Evolutionary conservation across 202 grass and related monocot genomes (phyloP), one percentile per base, ranked within the genome.

Genomic region (Saccharum hybrid): DNA sequence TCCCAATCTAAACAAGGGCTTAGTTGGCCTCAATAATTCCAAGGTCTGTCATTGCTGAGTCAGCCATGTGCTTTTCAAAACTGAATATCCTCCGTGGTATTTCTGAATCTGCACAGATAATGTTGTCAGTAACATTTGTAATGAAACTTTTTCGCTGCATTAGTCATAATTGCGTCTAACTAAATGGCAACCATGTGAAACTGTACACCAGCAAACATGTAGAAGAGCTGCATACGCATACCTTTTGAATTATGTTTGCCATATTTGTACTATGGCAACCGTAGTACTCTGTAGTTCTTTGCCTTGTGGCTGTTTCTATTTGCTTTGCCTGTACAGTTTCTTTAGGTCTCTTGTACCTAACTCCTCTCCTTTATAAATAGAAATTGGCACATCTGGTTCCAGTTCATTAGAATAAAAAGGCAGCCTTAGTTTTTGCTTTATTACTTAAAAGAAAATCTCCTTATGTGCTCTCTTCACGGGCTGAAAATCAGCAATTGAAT

Each of bases 51-150:
- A 8, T 68, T 14, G 63, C 63, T 30, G 80, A 86, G 74, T 90
- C 83, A 86, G 79, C 83, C 79, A 77, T 81, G 59, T 75, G 52
- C 6, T 22, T 78, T 54, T 43, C 38, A 52, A 39, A 49, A 13
- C 38, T 78, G 59, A 10, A 59, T 18, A 14, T 49, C 41, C 38
- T 33, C 12, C 31, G 8, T 16, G 40, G 10, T 7, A 15, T 60
- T 46, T 40, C 75, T 85, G 43, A 56, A 73, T 23, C 36, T 54
- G 38, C n/a, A 8, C 26, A 49, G 51, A 52, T 52, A 52, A 52
- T 40, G 39, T 52, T 52, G 48, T 52, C 48, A 52, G 14, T 52
- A 52, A 52, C 48, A 52, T 52, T 48, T 6, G 16, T 49, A 16
- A 16, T 5, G 46, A 49, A 16, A 2, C 14, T 49, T 49, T 52